phyloP scores from a whole-genome alignment of 768 basidiomycete genomes.

The Hemileccinum impolitum region DNA sequence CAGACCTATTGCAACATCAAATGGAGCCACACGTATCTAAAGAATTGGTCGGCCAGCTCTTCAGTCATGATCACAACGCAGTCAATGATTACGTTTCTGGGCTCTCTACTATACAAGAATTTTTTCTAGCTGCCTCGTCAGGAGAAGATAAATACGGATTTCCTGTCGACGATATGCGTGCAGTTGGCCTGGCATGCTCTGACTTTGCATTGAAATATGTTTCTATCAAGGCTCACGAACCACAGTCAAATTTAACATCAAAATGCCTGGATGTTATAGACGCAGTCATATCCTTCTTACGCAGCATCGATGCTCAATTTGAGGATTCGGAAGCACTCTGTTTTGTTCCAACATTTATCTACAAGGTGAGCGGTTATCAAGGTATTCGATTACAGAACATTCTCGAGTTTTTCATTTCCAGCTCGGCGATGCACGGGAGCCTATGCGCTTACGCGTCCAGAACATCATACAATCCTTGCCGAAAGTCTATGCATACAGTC shows the following conservation, averaged over 20 bases:
- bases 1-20: constrained; percentile 82
- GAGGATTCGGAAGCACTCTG: constrained; percentile 84
- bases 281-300: constrained; percentile 71
- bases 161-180: constrained; percentile 47
- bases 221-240: constrained; percentile 85
- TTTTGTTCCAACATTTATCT: constrained; percentile 85
- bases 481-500: constrained; percentile 90
- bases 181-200: constrained; percentile 76
- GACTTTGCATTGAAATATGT: constrained; percentile 93
- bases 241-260: constrained; percentile 83
- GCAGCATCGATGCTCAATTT: constrained; percentile 69
- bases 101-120: constrained; percentile 68
- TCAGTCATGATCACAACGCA: constrained; percentile 94
- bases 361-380: constrained; percentile 58
- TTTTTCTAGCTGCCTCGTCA: constrained; percentile 57
- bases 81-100: constrained; percentile 90
- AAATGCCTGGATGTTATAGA: constrained; percentile 89
- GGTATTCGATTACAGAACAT: neutral
- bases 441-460: constrained; percentile 73
- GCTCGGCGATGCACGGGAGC: constrained; percentile 92
- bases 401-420: constrained; percentile 29
- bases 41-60: constrained; percentile 72
- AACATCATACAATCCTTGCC: constrained; percentile 82
- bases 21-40: constrained; percentile 85
- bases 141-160: constrained; percentile 53